Conservation (phyloP, 2,329 filamentous ascomycete genomes). For the Penicillium verrucosum region DNA sequence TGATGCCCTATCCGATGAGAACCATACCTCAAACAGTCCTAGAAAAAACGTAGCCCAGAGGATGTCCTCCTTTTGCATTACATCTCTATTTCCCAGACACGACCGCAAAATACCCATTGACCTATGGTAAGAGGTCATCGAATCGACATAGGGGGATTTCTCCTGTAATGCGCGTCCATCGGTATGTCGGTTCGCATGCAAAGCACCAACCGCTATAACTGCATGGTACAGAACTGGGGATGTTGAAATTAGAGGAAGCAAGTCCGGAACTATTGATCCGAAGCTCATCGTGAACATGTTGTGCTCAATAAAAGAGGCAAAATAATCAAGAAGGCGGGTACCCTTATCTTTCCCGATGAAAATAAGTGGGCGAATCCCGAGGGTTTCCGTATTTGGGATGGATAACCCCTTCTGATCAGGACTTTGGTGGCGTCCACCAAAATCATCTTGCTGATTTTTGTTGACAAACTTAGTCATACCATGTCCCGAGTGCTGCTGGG, state of each 20-base stretch:
- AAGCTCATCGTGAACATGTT: conserved; percentile 1
- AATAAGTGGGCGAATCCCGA: background rate
- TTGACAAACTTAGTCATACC: background rate
- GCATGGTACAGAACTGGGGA: background rate
- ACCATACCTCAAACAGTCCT: background rate
- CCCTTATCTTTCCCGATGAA: background rate
- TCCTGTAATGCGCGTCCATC: background rate
- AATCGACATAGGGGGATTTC: background rate
- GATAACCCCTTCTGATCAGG: background rate
- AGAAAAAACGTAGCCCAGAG: background rate
- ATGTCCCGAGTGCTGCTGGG: background rate
- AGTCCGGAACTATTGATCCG: background rate
- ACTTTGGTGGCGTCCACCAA: background rate
- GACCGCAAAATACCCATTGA: background rate
- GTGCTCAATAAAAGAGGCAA: background rate
- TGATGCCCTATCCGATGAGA: background rate
- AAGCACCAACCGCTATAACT: background rate
- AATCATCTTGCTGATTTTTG: background rate
- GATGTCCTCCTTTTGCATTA: background rate
- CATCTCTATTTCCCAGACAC: background rate
- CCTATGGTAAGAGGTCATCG: background rate
- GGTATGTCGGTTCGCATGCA: background rate
- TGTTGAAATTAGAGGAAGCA: background rate
- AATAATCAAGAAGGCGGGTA: background rate
- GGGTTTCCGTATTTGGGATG: background rate